Evolutionary conservation across 495 filamentous ascomycete genomes (phyloP).

Genomic region (Trichoderma asperelloides): DNA sequence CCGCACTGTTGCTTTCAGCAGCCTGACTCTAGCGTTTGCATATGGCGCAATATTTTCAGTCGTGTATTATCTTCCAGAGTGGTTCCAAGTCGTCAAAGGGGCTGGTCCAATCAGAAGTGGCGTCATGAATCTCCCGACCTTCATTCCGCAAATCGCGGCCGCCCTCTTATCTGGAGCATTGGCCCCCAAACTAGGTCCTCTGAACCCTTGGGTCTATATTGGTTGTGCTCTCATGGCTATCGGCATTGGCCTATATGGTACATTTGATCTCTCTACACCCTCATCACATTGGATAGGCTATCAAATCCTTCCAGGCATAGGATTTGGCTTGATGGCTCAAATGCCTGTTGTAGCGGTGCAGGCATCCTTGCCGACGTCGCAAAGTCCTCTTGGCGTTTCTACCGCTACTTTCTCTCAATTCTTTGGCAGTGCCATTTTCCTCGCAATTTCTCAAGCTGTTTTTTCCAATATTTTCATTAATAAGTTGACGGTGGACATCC

Average conservation of each 20-base stretch:
- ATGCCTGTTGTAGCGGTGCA: slow-evolving; percentile 46
- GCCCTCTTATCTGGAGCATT: slow-evolving; percentile 38
- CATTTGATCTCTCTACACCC: slow-evolving; percentile 33
- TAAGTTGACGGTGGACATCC: slow-evolving; percentile 26
- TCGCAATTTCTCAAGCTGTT: slow-evolving; percentile 37
- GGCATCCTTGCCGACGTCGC: slow-evolving; percentile 31
- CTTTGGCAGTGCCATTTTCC: slow-evolving; percentile 39
- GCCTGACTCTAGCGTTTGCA: slow-evolving; percentile 18
- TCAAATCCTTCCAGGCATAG: slow-evolving; percentile 46
- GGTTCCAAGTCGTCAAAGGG: slow-evolving; percentile 54
- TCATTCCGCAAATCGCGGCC: slow-evolving; percentile 39
- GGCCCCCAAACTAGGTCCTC: slow-evolving; percentile 25
- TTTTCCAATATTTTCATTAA: slow-evolving; percentile 38
- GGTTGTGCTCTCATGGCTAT: slow-evolving; percentile 47
- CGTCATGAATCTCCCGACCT: slow-evolving; percentile 42
- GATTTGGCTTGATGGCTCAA: slow-evolving; percentile 29
- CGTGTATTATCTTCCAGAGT: slow-evolving; percentile 47
- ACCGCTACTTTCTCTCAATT: slow-evolving; percentile 44
- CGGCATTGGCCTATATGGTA: slow-evolving; percentile 42
- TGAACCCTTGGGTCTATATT: slow-evolving; percentile 40
- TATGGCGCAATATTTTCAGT: slow-evolving; percentile 16
- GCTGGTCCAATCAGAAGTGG: slow-evolving; percentile 39
- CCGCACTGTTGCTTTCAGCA: slow-evolving; percentile 23
- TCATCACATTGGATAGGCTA: slow-evolving; percentile 48
- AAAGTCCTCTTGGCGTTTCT: slow-evolving; percentile 43